Base-by-base conservation (phyloP, 2,329 filamentous ascomycete species). In the Nothomitra cinnamomea region DNA sequence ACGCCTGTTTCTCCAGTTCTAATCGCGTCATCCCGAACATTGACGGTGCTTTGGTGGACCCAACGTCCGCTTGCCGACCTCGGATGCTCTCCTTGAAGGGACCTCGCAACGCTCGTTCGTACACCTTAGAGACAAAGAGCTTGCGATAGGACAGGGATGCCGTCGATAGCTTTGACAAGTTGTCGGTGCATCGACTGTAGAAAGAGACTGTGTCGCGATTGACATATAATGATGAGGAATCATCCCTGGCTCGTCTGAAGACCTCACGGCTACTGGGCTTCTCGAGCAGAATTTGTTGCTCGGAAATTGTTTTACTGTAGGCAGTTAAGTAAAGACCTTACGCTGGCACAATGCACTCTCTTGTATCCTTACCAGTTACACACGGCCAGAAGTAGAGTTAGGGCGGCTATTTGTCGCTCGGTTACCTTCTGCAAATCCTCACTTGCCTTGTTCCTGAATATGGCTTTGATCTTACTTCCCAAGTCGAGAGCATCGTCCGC, bases 341-440 rank as follows among this genome's bases (percentile, higher is more conserved):
- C 12, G 48, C 21, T 3, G 40, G 13, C 45, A 38, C 7, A 32
- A 3, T 24, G 40, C 41, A 28, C 13, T 25, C 19, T 15, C 15
- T 35, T 53, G 13, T 25, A 41, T 25, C 22, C 53, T 42, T 36
- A 61, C 58, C 55, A 57, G 43, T 56, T 61, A 35, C 52, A 58
- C n/a, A 56, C 57, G 1, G 55, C 58, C 2, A 61, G 54, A 21
- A 59, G 55, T 19, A 61, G 42, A 4, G 53, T 59, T 21, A 60
- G 45, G 2, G 57, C 53, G 32, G n/a, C 52, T n/a, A 53, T 58
- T 48, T 61, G 58, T 28, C 53, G 52, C 17, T 57, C 56, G 19
- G 60, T 17, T 25, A 57, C 5, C n/a, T 53, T 59, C n/a, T 59
- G 56, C 7, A 59, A 17, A 17, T 55, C 55, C 10, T 56, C 51